phyloP scores from a whole-genome alignment of 441 rosid genomes.

The Capsella rubella region DNA sequence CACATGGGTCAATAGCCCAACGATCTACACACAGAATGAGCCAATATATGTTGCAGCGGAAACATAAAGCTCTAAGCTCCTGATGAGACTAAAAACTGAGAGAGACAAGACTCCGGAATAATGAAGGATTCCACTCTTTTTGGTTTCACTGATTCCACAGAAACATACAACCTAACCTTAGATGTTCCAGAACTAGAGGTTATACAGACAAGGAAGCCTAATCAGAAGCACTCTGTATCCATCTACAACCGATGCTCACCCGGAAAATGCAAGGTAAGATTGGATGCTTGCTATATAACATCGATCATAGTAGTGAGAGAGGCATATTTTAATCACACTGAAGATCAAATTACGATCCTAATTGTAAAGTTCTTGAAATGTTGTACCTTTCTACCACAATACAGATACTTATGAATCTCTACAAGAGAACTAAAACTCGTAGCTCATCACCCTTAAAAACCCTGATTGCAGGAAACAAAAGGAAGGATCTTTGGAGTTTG shows the following conservation, averaged over 20 bases:
- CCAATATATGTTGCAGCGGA: not conserved
- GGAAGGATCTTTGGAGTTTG: not conserved
- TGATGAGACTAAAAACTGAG: not conserved
- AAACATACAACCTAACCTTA: constrained; percentile 12
- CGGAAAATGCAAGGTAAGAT: too few relatives aligned
- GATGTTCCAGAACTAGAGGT: not conserved
- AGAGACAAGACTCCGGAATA: constrained; percentile 2
- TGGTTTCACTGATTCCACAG: not conserved
- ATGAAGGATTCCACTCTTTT: not conserved
- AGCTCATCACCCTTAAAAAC: not conserved
- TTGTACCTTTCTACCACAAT: not conserved
- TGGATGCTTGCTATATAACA: constrained; percentile 5
- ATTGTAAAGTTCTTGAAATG: not conserved
- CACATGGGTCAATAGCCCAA: not conserved
- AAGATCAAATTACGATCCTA: not conserved
- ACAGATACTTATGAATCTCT: not conserved
- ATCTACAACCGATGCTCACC: constrained; percentile 3
- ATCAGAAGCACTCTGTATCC: constrained; percentile 18
- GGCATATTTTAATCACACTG: not conserved
- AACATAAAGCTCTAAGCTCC: not conserved
- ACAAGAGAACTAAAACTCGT: not conserved
- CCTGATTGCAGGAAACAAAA: constrained; percentile 5
- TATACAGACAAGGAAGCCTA: not conserved
- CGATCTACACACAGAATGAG: not conserved
- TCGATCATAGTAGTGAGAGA: not conserved